These are phyloP conservation scores for Ceratocystis variospora DNA, from an alignment of 2,329 filamentous ascomycete species.

Conservation along the genomic window DNA sequence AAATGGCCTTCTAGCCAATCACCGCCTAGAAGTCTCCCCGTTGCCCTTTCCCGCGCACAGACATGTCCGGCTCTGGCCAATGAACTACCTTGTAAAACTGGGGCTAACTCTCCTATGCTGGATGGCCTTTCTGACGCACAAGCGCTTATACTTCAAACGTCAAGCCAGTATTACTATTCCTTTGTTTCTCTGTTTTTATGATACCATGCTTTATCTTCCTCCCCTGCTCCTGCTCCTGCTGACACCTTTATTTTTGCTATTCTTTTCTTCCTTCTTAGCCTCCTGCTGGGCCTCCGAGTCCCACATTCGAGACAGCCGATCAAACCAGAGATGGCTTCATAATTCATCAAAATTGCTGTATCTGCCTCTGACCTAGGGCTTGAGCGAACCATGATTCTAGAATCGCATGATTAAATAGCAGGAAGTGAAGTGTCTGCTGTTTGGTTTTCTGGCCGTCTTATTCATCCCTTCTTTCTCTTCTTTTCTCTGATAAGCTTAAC, in stretches of 20 bases:
- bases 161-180: not conserved
- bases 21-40: not conserved
- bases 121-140: not conserved
- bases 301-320: not conserved
- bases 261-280: not conserved
- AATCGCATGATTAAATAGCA: not conserved
- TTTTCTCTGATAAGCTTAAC: not conserved
- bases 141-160: not conserved
- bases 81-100: not conserved
- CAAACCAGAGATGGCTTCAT: not conserved
- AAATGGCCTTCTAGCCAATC: constrained; percentile 7
- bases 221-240: too few relatives aligned
- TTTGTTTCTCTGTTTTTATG: not conserved
- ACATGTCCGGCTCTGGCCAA: not conserved
- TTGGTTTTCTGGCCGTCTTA: not conserved
- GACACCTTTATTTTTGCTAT: not conserved
- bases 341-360: not conserved
- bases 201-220: too few relatives aligned
- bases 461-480: not conserved
- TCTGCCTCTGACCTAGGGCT: not conserved
- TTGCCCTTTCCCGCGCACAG: not conserved
- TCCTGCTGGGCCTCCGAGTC: not conserved
- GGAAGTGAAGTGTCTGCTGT: too few relatives aligned
- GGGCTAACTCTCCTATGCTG: not conserved
- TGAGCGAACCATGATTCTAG: not conserved